A percentile compares a stretch with the other conserved stretches of the same genome.
phyloP scores from a whole-genome alignment of 345 rosid species.

The Populus nigra region DNA sequence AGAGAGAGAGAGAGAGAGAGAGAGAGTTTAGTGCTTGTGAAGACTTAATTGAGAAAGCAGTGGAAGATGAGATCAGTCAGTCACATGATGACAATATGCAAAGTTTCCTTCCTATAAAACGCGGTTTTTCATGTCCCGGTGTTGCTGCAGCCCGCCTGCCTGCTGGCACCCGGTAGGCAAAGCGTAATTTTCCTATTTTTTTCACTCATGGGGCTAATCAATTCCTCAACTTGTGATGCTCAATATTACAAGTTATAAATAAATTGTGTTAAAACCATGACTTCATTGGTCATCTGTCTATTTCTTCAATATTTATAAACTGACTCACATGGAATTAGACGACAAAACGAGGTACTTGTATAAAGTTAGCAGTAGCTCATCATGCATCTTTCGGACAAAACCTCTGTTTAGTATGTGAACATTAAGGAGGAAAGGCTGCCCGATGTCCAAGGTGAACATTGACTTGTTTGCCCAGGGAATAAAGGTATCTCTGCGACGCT shows the following conservation, averaged over 20 bases:
- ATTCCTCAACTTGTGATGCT: not conserved
- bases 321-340: not conserved
- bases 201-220: not conserved
- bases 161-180: not conserved
- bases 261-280: not conserved
- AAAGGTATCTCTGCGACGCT: not conserved
- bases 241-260: not conserved
- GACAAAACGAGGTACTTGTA: not conserved
- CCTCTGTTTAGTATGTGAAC: not conserved
- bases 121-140: constrained; percentile 6
- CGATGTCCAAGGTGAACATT: not conserved
- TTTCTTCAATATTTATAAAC: not conserved
- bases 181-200: not conserved
- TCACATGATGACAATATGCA: constrained; percentile 33
- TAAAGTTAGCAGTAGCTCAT: not conserved
- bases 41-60: constrained; percentile 36
- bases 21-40: not conserved
- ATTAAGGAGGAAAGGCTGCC: not conserved
- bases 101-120: not conserved
- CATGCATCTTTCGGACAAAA: not conserved
- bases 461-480: not conserved
- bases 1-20: not conserved
- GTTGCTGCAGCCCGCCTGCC: not conserved
- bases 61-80: constrained; percentile 29
- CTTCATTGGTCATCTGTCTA: not conserved